A percentile compares a stretch with the other conserved stretches of the same genome.
Evolutionary conservation across 2,329 filamentous ascomycete genomes (phyloP).

Genomic region (Stenocarpella maydis): DNA sequence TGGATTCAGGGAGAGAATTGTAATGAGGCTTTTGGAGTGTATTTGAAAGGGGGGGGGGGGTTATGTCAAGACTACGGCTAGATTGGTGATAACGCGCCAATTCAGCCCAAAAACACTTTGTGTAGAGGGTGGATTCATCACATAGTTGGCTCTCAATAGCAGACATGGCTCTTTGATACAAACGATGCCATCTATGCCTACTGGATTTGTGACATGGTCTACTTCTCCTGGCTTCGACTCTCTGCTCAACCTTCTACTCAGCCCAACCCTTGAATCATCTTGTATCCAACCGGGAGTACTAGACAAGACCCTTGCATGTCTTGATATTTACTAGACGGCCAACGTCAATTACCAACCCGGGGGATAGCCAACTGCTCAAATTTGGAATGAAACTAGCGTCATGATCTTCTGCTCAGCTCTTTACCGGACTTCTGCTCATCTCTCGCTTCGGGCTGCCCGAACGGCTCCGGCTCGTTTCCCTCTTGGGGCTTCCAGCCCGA

Average conservation of each 20-base stretch:
- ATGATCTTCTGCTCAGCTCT: not conserved
- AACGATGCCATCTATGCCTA: not conserved
- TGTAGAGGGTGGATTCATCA: not conserved
- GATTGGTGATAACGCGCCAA: constrained; percentile 11
- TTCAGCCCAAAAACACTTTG: not conserved
- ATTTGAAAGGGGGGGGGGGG: too few species aligned
- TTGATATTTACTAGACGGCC: not conserved
- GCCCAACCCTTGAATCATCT: not conserved
- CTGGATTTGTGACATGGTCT: not conserved
- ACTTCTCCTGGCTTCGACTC: not conserved
- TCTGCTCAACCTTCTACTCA: not conserved
- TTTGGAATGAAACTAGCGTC: not conserved
- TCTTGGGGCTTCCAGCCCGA: constrained; percentile 14
- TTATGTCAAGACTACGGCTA: constrained; percentile 8
- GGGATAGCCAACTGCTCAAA: not conserved
- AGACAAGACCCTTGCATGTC: not conserved
- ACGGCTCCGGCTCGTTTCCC: not conserved
- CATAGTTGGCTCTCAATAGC: not conserved
- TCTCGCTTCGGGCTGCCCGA: constrained; percentile 4
- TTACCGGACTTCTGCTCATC: not conserved
- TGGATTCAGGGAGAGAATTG: not conserved
- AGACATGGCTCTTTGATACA: not conserved
- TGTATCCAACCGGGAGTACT: not conserved
- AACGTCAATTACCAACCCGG: not conserved
- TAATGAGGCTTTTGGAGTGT: not conserved